Conservation (phyloP, 257 asterid species). For the Gynochthodes officinalis region DNA sequence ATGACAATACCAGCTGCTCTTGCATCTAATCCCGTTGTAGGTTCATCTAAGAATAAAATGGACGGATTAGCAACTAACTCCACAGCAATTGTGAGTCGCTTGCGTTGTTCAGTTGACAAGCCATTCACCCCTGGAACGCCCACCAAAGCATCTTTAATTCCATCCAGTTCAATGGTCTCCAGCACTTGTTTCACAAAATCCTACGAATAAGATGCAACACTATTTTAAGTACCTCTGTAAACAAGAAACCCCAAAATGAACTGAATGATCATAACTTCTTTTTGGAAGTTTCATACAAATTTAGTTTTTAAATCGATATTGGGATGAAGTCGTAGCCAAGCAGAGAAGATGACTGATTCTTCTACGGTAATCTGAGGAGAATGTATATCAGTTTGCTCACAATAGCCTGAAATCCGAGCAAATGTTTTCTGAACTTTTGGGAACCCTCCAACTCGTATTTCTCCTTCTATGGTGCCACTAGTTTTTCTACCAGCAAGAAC, state of each 20-base stretch:
- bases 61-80: conserved; percentile 61
- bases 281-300: conserved; percentile 22
- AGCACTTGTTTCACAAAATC: conserved; percentile 54
- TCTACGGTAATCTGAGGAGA: no score
- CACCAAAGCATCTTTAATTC: conserved; percentile 46
- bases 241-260: no score
- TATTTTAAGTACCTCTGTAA: background rate
- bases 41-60: conserved; percentile 47
- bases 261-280: background rate
- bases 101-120: conserved; percentile 53
- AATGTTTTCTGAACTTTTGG: conserved; percentile 58
- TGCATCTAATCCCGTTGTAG: no score
- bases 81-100: conserved; percentile 57
- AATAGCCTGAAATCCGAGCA: no score
- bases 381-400: no score
- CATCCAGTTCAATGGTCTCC: no score
- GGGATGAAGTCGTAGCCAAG: conserved; percentile 51
- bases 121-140: conserved; percentile 48
- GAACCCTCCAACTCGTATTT: conserved; percentile 46
- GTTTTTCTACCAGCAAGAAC: conserved; percentile 63
- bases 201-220: conserved; percentile 17
- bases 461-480: conserved; percentile 41
- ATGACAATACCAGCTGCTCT: conserved; percentile 56
- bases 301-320: conserved; percentile 35
- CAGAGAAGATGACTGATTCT: no score